Base-by-base conservation (phyloP, 805 yeast genomes). In the Saccharomycopsis amapae region DNA sequence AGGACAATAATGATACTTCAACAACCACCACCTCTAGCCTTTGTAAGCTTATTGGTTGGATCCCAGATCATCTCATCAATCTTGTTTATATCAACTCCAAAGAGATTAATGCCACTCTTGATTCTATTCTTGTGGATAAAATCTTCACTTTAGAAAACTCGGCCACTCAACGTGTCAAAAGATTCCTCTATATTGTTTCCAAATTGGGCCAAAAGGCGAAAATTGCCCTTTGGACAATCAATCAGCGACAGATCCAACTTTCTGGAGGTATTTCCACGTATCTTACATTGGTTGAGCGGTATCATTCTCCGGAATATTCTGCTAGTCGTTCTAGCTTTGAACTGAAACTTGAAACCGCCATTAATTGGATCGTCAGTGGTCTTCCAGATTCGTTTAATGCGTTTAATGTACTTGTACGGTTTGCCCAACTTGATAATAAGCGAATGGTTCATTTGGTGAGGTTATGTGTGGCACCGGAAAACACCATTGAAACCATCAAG, bases 71-170 rank as follows among this genome's bases (percentile, higher is more conserved):
- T 19, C 60, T 88, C 0, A 63, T 88, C 38, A 75, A 78, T 19
- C 68, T 85, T 37, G 71, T 82, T 41, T 88, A 84, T 56, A 81
- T 88, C 52, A 85, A 86, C 58, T 88, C 84, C 54, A 71, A 64
- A 42, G 66, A 69, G 7, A 79, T 85, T 41, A 85, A 81, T 46
- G 71, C 79, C 10, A 64, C 73, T 10, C 82, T 86, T 12, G 96
- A 87, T 58, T 50, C 63, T 3, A 63, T 72, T 0, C 53, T 88
- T 2, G 72, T 79, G 53, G 87, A 81, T 48, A 68, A 71, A 43
- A 56, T 87, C 1, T 58, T 84, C 9, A 85, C 94, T 0, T 76
- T 75, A 17, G 53, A 61, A 2, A 69, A 73, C 49, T 60, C 71
- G 4, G 22, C 7, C 5, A 25, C 24, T 13, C 15, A 13, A 10